Conservation (phyloP, 2,329 filamentous ascomycete species). For the Arachnomyces sp. region DNA sequence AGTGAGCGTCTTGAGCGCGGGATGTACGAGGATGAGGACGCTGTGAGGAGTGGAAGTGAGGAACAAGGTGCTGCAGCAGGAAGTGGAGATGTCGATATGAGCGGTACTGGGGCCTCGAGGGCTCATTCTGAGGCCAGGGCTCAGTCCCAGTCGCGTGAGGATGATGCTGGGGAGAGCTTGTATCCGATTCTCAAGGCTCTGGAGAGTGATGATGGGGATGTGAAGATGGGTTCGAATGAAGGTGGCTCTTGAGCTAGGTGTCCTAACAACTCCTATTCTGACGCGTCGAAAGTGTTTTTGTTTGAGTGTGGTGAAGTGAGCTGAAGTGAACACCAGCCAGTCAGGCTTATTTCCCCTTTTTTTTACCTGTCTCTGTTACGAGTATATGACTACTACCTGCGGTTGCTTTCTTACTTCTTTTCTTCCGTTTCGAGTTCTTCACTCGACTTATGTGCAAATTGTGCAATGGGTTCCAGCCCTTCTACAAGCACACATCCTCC, state of each 20-base stretch:
- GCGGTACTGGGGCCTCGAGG: slow-evolving; percentile 10
- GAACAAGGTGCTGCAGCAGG: background rate
- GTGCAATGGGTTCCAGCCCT: too few relatives aligned
- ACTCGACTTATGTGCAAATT: too few relatives aligned
- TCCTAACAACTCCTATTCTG: slow-evolving; percentile 14
- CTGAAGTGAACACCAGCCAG: too few relatives aligned
- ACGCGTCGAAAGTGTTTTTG: too few relatives aligned
- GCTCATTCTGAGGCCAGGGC: background rate
- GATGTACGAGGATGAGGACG: slow-evolving; percentile 35
- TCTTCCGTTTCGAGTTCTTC: slow-evolving; percentile 17
- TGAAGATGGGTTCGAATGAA: slow-evolving; percentile 26
- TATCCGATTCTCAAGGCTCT: slow-evolving; percentile 18
- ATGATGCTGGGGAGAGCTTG: slow-evolving; percentile 8
- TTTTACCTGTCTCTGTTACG: too few relatives aligned
- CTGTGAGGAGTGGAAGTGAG: slow-evolving; percentile 28
- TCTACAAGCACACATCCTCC: too few relatives aligned
- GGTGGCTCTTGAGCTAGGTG: slow-evolving; percentile 9
- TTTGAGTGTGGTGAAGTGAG: too few relatives aligned
- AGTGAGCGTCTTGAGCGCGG: slow-evolving; percentile 46
- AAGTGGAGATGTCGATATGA: slow-evolving; percentile 6
- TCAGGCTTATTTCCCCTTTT: too few relatives aligned
- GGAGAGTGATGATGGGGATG: slow-evolving; percentile 28
- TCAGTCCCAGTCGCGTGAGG: slow-evolving; percentile 3
- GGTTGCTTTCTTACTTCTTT: slow-evolving; percentile 8
- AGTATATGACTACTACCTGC: too few relatives aligned